Evolutionary conservation across 768 basidiomycete genomes (phyloP), one percentile per base, ranked within the genome.

Genomic region (Suillus luteus): DNA sequence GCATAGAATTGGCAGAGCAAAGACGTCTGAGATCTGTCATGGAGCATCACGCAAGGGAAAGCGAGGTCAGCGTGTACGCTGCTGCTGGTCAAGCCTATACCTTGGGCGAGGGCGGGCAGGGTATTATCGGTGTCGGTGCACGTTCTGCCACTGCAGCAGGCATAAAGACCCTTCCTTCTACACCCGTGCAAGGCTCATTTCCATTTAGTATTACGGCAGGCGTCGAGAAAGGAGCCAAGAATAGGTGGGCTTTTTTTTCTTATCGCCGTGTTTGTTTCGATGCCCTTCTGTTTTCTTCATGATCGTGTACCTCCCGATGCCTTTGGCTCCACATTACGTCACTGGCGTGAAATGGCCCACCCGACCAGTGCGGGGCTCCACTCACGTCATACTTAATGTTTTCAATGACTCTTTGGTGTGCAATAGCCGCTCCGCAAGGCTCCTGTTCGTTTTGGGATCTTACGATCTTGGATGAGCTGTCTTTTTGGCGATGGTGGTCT

Each of bases 161-260:
- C 11, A 43, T 35, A 14, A 75, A 66, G 51, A 66, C 67, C 9
- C 61, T 64, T 1, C 72, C 69, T 22, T 63, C 63, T 7, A 69
- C 70, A 1, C 70, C 73, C 14, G 63, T 66, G 41, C 64, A 59
- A 10, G 24, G 60, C 5, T 49, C 52, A 58, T 61, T 96, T 90
- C 95, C 95, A 9, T 97, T 90, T 73, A 93, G 92, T 60, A 99
- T 99, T 65, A 96, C 93, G 0, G 96, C 96, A 7, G 96, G 93
- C 2, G 86, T 99, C 11, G 96, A 99, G 77, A 92, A 96, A 71
- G 96, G 96, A 10, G 82, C 87, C 22, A 95, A 97, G 82, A 99
- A 99, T 69, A 82, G 96, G 90, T 93, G 59, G 59, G 83, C 27
- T 1, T 24, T 10, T 58, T n/a, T 9, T 51, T 35, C 40, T 24